A percentile compares a stretch with the other conserved stretches of the same genome.
Evolutionary conservation across 306 rosid species (phyloP).

Genomic region (Begonia masoniana): DNA sequence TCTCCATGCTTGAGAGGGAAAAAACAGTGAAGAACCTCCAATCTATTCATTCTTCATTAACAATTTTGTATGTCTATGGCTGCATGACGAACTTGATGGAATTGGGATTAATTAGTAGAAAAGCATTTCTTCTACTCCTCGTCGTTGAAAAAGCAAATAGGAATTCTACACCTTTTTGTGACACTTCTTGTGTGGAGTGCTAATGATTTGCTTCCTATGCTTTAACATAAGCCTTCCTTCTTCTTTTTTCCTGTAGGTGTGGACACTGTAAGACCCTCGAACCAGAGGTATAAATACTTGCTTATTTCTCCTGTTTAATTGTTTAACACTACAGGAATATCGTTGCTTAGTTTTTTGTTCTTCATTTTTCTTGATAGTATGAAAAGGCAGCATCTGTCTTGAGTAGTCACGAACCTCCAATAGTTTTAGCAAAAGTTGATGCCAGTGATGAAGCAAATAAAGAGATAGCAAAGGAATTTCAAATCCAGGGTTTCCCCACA

Average conservation of each 20-base stretch:
- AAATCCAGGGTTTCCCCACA: conserved; percentile 74
- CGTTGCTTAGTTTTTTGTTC: neutral
- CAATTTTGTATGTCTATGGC: neutral
- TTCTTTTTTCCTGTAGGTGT: conserved; percentile 41
- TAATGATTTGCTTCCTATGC: neutral
- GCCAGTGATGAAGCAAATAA: conserved; percentile 58
- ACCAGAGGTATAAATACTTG: conserved; percentile 59
- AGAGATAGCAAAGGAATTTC: conserved; percentile 44
- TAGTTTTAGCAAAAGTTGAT: conserved; percentile 76
- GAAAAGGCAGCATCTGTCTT: conserved; percentile 80
- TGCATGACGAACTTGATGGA: neutral
- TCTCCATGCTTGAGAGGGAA: no score
- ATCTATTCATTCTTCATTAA: neutral
- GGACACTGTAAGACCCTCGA: conserved; percentile 94
- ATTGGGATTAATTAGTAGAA: no score
- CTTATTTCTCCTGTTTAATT: neutral
- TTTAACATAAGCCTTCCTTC: neutral
- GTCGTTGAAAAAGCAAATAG: neutral
- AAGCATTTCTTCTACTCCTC: no score
- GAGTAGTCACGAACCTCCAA: conserved; percentile 58
- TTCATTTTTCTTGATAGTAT: conserved; percentile 26
- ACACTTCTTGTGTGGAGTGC: neutral
- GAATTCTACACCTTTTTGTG: conserved; percentile 14
- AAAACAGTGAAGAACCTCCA: neutral
- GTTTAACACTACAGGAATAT: neutral